phyloP scores from a whole-genome alignment of 2,329 filamentous ascomycete genomes.

The Xylaria sp. region DNA sequence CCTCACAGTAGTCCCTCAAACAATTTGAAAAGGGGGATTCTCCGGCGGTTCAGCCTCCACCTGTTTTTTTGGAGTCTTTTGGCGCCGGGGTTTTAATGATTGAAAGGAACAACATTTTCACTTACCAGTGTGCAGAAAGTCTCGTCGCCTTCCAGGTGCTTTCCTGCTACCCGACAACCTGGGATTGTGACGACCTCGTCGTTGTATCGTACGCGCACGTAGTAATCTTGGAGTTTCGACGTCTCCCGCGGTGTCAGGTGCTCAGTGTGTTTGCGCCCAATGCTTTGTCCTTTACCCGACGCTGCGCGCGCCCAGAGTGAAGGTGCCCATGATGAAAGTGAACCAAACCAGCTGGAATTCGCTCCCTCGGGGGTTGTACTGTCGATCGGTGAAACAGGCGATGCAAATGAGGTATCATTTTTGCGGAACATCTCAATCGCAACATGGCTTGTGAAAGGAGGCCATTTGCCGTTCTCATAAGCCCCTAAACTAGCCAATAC shows the following conservation, averaged over 20 bases:
- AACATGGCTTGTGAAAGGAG: constrained; percentile 87
- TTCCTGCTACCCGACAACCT: constrained; percentile 69
- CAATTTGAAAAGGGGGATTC: not conserved
- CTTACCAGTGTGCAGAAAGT: constrained; percentile 83
- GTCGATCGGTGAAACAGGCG: constrained; percentile 15
- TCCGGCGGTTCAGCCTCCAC: too few relatives aligned
- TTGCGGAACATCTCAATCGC: constrained; percentile 83
- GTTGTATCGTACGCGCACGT: constrained; percentile 87
- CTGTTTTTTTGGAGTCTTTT: too few relatives aligned
- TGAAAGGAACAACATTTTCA: constrained; percentile 9
- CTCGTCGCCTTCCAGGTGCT: constrained; percentile 80
- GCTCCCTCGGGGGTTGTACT: constrained; percentile 2
- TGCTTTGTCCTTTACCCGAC: constrained; percentile 41
- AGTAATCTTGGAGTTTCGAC: constrained; percentile 65
- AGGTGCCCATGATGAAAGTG: constrained; percentile 29
- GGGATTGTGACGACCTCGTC: constrained; percentile 76
- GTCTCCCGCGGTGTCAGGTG: constrained; percentile 55
- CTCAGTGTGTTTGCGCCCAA: constrained; percentile 51
- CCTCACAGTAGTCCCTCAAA: not conserved
- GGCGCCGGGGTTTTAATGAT: not conserved
- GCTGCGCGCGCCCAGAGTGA: constrained; percentile 26
- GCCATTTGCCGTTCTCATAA: constrained; percentile 71
- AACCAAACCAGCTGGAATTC: constrained; percentile 31
- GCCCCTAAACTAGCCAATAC: constrained; percentile 73
- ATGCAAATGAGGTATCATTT: constrained; percentile 24